Conservation (phyloP, 768 basidiomycete genomes). For the Sporobolomyces roseus region DNA sequence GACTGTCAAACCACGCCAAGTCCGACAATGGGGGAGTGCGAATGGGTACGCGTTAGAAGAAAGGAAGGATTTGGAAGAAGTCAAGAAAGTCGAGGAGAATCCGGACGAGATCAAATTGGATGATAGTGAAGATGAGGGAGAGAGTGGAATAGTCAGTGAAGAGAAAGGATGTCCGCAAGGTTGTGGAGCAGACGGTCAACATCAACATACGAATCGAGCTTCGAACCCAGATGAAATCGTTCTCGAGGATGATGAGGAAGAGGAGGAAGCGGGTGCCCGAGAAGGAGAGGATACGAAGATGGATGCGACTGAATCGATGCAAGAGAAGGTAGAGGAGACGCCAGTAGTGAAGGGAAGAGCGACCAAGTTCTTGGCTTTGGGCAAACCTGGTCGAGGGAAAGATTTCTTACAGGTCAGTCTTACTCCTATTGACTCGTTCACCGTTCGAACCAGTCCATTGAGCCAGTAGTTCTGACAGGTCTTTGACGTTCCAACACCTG, state of each 20-base stretch:
- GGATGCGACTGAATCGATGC: neutral
- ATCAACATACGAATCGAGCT: neutral
- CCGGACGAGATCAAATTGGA: constrained; percentile 47
- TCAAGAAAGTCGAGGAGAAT: constrained; percentile 26
- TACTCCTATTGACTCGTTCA: no score
- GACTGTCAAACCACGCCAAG: constrained; percentile 19
- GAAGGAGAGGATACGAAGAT: constrained; percentile 2
- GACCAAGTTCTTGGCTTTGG: constrained; percentile 82
- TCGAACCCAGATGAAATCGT: constrained; percentile 57
- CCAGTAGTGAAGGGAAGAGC: constrained; percentile 38
- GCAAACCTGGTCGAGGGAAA: constrained; percentile 72
- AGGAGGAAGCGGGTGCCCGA: constrained; percentile 41
- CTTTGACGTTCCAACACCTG: no score
- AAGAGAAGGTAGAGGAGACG: neutral
- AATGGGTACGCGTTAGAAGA: constrained; percentile 16
- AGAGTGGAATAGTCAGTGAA: constrained; percentile 19
- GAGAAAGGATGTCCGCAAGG: constrained; percentile 30
- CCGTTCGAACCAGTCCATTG: no score
- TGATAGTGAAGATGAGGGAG: constrained; percentile 38
- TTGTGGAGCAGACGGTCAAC: neutral
- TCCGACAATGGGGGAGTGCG: constrained; percentile 10
- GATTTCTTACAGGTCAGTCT: constrained; percentile 84
- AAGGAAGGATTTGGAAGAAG: constrained; percentile 31
- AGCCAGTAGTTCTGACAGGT: no score
- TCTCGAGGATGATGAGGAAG: constrained; percentile 52